These are phyloP conservation scores for Diutina sp. DNA, from an alignment of 1,139 yeast species.

Conservation along the genomic window DNA sequence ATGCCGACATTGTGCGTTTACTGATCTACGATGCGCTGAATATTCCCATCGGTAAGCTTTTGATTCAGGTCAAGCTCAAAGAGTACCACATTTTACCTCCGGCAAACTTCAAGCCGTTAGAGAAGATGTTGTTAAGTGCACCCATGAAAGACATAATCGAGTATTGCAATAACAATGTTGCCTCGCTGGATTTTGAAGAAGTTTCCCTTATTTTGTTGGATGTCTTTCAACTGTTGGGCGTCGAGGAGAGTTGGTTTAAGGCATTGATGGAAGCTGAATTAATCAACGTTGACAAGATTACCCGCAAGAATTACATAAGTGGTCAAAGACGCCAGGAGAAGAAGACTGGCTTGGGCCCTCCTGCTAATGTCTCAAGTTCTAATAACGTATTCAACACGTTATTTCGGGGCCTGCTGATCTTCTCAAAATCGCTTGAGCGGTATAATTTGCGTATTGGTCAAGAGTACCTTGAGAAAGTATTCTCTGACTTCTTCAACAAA, in stretches of 20 bases:
- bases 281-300: slow-evolving; percentile 31
- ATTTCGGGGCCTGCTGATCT: slow-evolving; percentile 74
- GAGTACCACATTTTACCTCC: slow-evolving; percentile 54
- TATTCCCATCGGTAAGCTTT: slow-evolving; percentile 44
- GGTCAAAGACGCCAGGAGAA: background rate
- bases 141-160: slow-evolving; percentile 37
- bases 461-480: slow-evolving; percentile 60
- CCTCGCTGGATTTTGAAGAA: slow-evolving; percentile 38
- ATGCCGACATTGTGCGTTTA: slow-evolving; percentile 20
- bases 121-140: slow-evolving; percentile 40
- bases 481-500: slow-evolving; percentile 54
- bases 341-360: slow-evolving; percentile 4
- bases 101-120: slow-evolving; percentile 43
- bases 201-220: slow-evolving; percentile 46
- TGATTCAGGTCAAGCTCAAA: slow-evolving; percentile 38
- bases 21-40: slow-evolving; percentile 29
- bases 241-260: slow-evolving; percentile 58
- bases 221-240: slow-evolving; percentile 49
- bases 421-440: slow-evolving; percentile 70
- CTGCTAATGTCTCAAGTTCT: slow-evolving; percentile 10
- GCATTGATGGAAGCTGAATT: slow-evolving; percentile 57
- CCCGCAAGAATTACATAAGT: slow-evolving; percentile 23
- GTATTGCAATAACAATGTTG: slow-evolving; percentile 29
- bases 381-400: slow-evolving; percentile 55
- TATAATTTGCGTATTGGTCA: slow-evolving; percentile 70